Conservation (phyloP, 75 land plant genomes). For the Gnetum montanum region DNA sequence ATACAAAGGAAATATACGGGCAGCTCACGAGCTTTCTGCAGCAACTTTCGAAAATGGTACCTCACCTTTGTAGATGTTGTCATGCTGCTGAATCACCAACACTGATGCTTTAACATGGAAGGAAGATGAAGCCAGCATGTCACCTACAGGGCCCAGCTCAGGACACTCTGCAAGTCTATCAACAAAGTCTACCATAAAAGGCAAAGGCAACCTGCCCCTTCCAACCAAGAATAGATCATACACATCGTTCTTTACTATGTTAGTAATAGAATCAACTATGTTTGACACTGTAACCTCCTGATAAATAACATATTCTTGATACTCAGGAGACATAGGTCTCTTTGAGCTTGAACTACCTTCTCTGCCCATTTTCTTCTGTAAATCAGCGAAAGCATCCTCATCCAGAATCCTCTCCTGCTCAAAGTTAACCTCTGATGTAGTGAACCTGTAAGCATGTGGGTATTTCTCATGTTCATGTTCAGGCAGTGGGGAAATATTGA, state of each 20-base stretch:
- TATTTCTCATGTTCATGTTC: not conserved
- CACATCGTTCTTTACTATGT: not conserved
- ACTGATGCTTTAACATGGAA: conserved; percentile 26
- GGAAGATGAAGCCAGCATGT: conserved; percentile 27
- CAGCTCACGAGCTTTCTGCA: too few relatives aligned
- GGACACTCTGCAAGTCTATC: conserved; percentile 21
- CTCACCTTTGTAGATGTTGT: not conserved
- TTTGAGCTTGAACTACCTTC: too few relatives aligned
- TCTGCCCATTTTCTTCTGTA: too few relatives aligned
- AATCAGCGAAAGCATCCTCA: not conserved
- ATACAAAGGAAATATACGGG: too few relatives aligned
- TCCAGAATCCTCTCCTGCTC: not conserved
- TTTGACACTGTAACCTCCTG: not conserved
- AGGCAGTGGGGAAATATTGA: not conserved
- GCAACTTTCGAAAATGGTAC: not conserved
- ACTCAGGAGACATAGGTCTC: too few relatives aligned
- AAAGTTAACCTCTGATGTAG: not conserved
- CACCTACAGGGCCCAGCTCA: conserved; percentile 52
- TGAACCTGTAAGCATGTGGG: not conserved
- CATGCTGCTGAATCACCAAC: conserved; percentile 33
- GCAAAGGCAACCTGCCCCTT: not conserved
- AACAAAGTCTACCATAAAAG: not conserved
- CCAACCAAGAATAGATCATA: not conserved
- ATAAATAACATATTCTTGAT: not conserved
- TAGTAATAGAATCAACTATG: not conserved